phyloP scores from a whole-genome alignment of 169 alveolate species.

The Plasmodium cynomolgi region DNA sequence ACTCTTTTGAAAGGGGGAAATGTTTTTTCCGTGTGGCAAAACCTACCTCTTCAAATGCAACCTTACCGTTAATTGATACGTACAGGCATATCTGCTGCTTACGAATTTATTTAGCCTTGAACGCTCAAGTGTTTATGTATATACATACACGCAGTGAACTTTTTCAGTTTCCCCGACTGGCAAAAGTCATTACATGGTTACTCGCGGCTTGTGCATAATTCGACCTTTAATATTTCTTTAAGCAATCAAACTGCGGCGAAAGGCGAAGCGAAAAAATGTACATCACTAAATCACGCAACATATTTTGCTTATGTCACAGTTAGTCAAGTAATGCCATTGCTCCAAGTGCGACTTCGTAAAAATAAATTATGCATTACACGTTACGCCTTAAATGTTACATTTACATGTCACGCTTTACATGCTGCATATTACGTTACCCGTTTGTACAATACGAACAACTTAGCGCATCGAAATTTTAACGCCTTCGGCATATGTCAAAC shows the following conservation, averaged over 20 bases:
- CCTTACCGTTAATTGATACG: background rate
- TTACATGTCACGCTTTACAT: background rate
- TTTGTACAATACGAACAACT: background rate
- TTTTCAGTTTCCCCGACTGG: background rate
- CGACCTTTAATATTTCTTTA: background rate
- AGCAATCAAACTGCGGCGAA: background rate
- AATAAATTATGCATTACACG: background rate
- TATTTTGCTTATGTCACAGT: background rate
- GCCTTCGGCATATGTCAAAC: conserved; percentile 2
- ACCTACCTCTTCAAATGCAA: background rate
- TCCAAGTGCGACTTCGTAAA: background rate
- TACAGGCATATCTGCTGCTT: background rate
- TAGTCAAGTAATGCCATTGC: background rate
- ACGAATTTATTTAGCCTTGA: background rate
- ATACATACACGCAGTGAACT: background rate
- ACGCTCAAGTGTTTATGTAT: background rate
- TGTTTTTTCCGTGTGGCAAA: background rate
- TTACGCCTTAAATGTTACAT: no score
- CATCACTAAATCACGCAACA: background rate
- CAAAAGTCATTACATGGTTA: background rate
- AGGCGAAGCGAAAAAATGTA: background rate
- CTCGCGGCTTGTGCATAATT: background rate
- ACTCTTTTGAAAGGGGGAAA: background rate
- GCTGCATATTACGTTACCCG: background rate
- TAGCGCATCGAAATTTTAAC: background rate